Base-by-base conservation (phyloP, 108 stramenopile genomes). In the Pseudonitzschia pungens region DNA sequence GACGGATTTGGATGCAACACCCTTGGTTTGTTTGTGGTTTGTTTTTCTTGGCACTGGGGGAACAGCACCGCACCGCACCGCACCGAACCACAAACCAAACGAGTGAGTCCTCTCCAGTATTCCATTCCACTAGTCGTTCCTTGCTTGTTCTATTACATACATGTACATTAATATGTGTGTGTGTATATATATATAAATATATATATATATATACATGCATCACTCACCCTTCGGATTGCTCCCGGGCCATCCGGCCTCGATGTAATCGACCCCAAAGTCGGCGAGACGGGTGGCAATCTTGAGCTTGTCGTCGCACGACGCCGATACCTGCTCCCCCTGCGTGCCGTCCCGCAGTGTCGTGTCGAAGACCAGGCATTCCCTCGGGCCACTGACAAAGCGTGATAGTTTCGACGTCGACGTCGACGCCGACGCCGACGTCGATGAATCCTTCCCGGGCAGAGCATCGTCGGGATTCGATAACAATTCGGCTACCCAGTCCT, bases 211-310 rank as follows among this genome's bases (percentile, higher is more conserved):
- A n/a, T n/a, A 4, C 15, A 14, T 31, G 29, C 24, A 58, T 58
- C 12, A 27, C 57, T 31, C 27, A 58, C 57, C 57, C 40, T 97
- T 97, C 29, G 94, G 94, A 63, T 97, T 97, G 44, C 84, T 85
- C 50, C 95, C 95, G 0, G 97, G 97, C 94, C 94, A 97, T 18
- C 97, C 97, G 6, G 94, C 94, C 79, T 97, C 95, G 64, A 97
- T 92, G 78, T 80, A 95, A 69, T 96, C 95, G 24, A 95, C 83
- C 50, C 86, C 84, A 60, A 96, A 94, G 20, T 56, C 40, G 0
- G 87, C 80, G n/a, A 97, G 83, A 33, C 87, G 79, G 27, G 58
- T 51, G 36, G 89, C 71, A 70, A 97, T 96, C 77, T 93, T 93
- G 42, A 96, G 71, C 80, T 97, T 97, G 78, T 96, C 97, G 50